These are phyloP conservation scores for Periconia sp. DNA, from an alignment of 2,329 filamentous ascomycete genomes.

Conservation along the genomic window DNA sequence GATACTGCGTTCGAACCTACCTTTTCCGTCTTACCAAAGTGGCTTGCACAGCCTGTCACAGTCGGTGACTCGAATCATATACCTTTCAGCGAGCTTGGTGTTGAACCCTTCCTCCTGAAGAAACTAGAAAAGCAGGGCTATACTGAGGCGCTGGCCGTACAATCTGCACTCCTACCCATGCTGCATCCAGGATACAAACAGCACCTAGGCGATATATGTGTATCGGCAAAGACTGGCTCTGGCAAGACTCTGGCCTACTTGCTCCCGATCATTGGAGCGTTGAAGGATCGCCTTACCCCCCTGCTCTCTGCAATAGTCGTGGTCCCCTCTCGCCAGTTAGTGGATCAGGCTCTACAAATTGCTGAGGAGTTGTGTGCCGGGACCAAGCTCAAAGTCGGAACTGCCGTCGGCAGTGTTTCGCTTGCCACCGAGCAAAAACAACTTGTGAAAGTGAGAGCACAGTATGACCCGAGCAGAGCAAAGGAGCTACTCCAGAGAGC, in stretches of 20 bases:
- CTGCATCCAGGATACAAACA: constrained; percentile 70
- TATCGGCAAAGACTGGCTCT: constrained; percentile 92
- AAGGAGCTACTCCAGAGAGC: constrained; percentile 52
- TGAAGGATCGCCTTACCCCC: constrained; percentile 69
- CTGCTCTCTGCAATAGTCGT: constrained; percentile 81
- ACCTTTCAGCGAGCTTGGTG: constrained; percentile 69
- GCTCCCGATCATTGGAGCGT: constrained; percentile 79
- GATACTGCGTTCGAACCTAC: constrained; percentile 65
- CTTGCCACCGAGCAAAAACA: constrained; percentile 69
- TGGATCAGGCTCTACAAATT: constrained; percentile 81
- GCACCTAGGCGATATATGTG: constrained; percentile 77
- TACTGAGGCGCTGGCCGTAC: constrained; percentile 76
- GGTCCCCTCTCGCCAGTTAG: constrained; percentile 88
- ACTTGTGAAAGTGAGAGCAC: constrained; percentile 63
- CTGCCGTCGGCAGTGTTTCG: constrained; percentile 80
- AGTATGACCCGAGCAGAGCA: constrained; percentile 70
- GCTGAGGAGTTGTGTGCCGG: constrained; percentile 75
- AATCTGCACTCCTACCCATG: constrained; percentile 79
- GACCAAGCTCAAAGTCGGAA: constrained; percentile 78
- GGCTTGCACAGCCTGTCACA: constrained; percentile 78
- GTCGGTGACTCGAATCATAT: constrained; percentile 66
- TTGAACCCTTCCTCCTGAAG: constrained; percentile 65
- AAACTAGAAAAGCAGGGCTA: constrained; percentile 73
- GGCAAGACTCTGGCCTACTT: constrained; percentile 95
- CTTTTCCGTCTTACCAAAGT: constrained; percentile 80